Evolutionary conservation across 2,329 filamentous ascomycete species (phyloP), one percentile per base, ranked within the genome.

Genomic region (Microsporum audouinii): DNA sequence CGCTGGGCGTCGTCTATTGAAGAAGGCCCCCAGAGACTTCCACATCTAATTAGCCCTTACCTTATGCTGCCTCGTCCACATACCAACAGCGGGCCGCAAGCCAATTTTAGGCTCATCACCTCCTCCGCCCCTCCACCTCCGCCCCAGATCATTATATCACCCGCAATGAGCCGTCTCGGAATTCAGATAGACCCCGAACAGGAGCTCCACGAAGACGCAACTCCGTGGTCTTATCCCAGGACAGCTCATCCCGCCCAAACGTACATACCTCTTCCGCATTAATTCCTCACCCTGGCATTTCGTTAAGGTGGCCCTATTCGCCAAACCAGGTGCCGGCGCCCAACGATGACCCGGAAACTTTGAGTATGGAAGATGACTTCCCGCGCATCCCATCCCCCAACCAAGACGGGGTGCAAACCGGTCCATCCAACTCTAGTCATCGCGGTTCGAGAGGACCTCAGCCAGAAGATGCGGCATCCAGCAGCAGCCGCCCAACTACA

Each of bases 161-260:
- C 38, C 68, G 71, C 33, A 65, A 66, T 61, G 72, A 73, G 41
- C 60, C 67, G 36, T 66, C 70, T 41, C 67, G 67, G 27, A 68
- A 73, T 49, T 51, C 68, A 39, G 67, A 65, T 34, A 73, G 68
- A 43, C 59, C 60, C n/a, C 64, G 67, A 43, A 38, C 63, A 53
- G 61, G 61, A 27, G 71, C 71, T 45, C 70, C 73, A 23, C 70
- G 74, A 49, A 74, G 75, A 39, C 72, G 72, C 57, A 70, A 68
- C 27, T 76, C 77, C 43, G 69, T 77, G 53, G 68, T 78, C 39
- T 66, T 76, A 34, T 75, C 77, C 1, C 75, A 75, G 47, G 69
- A 67, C 51, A 68, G 66, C 59, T 38, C 43, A 10, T 63, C 33
- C 65, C 65, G 34, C 45, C 64, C 34, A 36, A 38, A n/a, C 10